These are phyloP conservation scores for Ceratocystis alfenasii DNA, from an alignment of 2,329 filamentous ascomycete genomes.

Conservation along the genomic window DNA sequence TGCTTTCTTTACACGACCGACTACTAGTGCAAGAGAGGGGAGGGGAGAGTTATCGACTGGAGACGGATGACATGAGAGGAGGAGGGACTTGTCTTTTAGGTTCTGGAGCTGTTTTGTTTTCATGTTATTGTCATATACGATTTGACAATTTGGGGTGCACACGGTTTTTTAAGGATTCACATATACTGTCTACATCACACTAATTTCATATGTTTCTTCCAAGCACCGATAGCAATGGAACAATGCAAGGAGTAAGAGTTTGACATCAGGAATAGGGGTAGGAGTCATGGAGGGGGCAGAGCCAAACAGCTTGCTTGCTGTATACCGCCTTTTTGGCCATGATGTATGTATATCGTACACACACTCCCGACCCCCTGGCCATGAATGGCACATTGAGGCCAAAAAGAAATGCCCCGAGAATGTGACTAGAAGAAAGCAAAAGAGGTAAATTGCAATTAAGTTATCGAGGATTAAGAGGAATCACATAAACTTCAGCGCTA, in stretches of 20 bases:
- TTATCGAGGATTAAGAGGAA: background rate
- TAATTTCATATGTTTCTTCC: background rate
- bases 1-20: conserved; percentile 20
- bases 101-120: background rate
- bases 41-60: too few relatives aligned
- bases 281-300: background rate
- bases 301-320: background rate
- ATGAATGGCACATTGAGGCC: background rate
- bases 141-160: conserved; percentile 2
- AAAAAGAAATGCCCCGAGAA: too few relatives aligned
- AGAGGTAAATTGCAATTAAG: conserved; percentile 3
- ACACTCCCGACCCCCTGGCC: background rate
- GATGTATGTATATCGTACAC: background rate
- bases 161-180: background rate
- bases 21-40: background rate
- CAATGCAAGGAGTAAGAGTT: background rate
- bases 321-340: background rate
- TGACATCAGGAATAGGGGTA: background rate
- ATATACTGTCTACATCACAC: background rate
- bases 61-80: background rate
- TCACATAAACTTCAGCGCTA: background rate
- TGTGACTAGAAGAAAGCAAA: too few relatives aligned
- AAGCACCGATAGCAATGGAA: background rate
- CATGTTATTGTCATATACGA: background rate
- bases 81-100: background rate